Evolutionary conservation across 441 rosid species (phyloP), one percentile per base, ranked within the genome.

Genomic region (Corymbia citriodora): DNA sequence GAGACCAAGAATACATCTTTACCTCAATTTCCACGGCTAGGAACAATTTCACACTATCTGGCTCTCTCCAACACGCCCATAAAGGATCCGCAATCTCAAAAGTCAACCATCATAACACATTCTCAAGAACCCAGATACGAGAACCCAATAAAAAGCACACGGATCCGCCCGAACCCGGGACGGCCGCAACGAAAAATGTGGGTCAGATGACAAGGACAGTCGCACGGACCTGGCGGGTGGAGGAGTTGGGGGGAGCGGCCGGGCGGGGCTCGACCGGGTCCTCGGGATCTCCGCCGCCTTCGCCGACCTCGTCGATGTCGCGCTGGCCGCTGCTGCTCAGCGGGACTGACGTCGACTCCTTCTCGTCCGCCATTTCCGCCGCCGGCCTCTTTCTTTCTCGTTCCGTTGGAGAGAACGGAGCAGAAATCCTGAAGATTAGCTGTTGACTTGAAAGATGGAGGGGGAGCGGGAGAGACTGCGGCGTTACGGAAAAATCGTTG

Each of bases 191-290:
- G 6, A 74, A 4, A 49, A 49, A 6, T 59, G 50, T 45, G 16
- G 88, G 8, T 65, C 52, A 89, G 74, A 82, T 17, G 49, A 25
- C 14, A 36, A 36, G 87, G 52, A 86, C 6, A 50, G 27, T 48
- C 57, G 49, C 33, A 55, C 55, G 85, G 83, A 95, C 96, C 96
- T 96, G 93, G 90, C 96, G 96, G 92, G 96, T 92, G 91, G 96
- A 94, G 88, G 97, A 94, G 93, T 90, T 92, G 55, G 97, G 92
- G 55, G 96, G 92, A 89, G 91, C 57, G 79, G 94, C 95, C 19
- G 96, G 93, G 85, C 85, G 85, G 72, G 95, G 92, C 90, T 96
- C 95, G 92, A 90, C 95, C 15, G 95, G 96, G 92, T 96, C 97
- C 81, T 96, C 96, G 87, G 95, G 95, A 94, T 94, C 96, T 79